Base-by-base conservation (phyloP, 2,329 filamentous ascomycete species). In the Ceratocystis huliohia region DNA sequence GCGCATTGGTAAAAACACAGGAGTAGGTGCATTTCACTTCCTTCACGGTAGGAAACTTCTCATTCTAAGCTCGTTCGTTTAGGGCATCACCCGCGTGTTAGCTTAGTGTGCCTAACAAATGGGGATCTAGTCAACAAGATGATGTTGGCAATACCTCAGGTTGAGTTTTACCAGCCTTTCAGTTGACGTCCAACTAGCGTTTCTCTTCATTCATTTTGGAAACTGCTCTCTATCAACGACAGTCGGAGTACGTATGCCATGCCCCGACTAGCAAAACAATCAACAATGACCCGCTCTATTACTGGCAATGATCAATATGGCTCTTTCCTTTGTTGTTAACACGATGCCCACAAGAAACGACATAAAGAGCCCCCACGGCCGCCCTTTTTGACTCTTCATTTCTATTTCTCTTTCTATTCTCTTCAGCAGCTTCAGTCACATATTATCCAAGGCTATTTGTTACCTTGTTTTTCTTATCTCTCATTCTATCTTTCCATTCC, bases 391-490 rank as follows among this genome's bases (percentile, higher is more conserved):
- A 13, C 61, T 56, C 30, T 25, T 13, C 3, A 15, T 28, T 10
- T 50, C 41, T 28, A 22, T 8, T 50, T 56, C 44, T 63, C n/a
- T 53, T 45, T 30, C n/a, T 41, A 48, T 67, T 48, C 50, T 67
- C 56, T 59, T 33, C 46, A 67, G 63, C 37, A 67, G 61, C 62
- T 61, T 33, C 63, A 65, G 44, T 57, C 22, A 30, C 65, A 37
- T 67, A 41, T 67, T 67, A 61, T 64, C 62, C 65, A 44, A 46
- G 45, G 46, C 57, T 50, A 61, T 64, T 64, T 62, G 45, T 65
- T 53, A 59, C 66, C 48, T 67, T 67, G 45, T 65, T 63, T 41
- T 67, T 67, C 37, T 65, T 67, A 50, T 59, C 28, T 22, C 65
- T 30, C 57, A 61, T 66, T 62, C 57, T 53, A 66, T 66, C 45